Conservation (phyloP, 768 basidiomycete species). For the Xerocomellus amylosporus region DNA sequence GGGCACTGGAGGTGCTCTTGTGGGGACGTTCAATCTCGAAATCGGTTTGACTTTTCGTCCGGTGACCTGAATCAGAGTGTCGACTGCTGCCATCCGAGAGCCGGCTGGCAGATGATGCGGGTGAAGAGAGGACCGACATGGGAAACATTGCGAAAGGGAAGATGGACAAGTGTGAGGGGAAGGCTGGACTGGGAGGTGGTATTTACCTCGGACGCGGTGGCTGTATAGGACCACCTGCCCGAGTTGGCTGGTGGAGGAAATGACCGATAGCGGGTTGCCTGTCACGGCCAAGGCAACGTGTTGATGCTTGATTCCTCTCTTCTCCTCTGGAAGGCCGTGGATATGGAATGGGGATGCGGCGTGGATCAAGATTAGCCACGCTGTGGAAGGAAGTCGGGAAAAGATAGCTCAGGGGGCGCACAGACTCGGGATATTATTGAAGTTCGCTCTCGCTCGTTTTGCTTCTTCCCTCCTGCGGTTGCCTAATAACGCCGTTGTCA, state of each 20-base stretch:
- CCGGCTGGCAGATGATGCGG: slow-evolving; percentile 36
- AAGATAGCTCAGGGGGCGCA: slow-evolving; percentile 19
- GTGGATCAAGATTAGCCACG: slow-evolving; percentile 31
- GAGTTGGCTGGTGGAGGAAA: slow-evolving; percentile 28
- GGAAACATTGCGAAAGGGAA: slow-evolving; percentile 25
- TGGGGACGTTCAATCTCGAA: slow-evolving; percentile 66
- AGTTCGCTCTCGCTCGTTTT: neutral
- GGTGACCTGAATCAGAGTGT: slow-evolving; percentile 33
- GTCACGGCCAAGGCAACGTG: slow-evolving; percentile 34
- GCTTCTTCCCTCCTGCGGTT: neutral
- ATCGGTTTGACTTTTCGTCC: slow-evolving; percentile 45
- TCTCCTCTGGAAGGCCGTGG: slow-evolving; percentile 24
- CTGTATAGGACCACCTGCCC: slow-evolving; percentile 32
- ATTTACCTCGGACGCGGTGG: slow-evolving; percentile 35
- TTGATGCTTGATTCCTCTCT: slow-evolving; percentile 25
- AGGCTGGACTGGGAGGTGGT: slow-evolving; percentile 15
- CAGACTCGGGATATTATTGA: slow-evolving; percentile 16
- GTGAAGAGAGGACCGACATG: slow-evolving; percentile 31
- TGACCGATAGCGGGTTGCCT: slow-evolving; percentile 32
- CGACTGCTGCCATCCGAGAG: slow-evolving; percentile 39
- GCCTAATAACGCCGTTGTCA: slow-evolving; percentile 2
- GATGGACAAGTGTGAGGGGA: slow-evolving; percentile 12
- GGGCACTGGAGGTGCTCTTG: slow-evolving; percentile 31
- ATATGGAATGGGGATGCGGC: slow-evolving; percentile 28
- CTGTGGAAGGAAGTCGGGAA: slow-evolving; percentile 16